A percentile compares a stretch with the other conserved stretches of the same genome.
phyloP scores from a whole-genome alignment of 23 red algal species.

The Gracilariopsis chorda region DNA sequence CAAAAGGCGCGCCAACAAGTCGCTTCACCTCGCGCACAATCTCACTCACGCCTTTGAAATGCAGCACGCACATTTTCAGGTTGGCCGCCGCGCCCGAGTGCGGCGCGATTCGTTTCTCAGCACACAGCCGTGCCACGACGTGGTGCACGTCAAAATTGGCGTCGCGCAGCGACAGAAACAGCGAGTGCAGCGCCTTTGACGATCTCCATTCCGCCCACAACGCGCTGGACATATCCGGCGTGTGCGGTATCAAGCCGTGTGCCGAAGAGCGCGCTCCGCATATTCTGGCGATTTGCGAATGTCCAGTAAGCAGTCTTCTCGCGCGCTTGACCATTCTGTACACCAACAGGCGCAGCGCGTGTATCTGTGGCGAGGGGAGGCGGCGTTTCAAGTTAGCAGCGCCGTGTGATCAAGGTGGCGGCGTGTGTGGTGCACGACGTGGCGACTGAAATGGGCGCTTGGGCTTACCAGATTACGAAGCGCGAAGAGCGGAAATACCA shows the following conservation, averaged over 20 bases:
- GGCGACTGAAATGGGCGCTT: no score
- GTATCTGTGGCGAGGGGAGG: background rate
- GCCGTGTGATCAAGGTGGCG: background rate
- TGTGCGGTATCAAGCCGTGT: background rate
- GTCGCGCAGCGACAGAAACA: background rate
- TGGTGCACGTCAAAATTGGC: conserved; percentile 14
- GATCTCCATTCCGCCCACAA: conserved; percentile 29
- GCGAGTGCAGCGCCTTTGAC: conserved; percentile 1
- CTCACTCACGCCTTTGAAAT: conserved; percentile 30
- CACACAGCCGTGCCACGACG: background rate
- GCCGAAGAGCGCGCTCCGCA: background rate
- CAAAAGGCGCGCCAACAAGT: background rate
- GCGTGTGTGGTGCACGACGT: no score
- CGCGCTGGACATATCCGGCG: conserved; percentile 33
- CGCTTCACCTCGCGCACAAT: background rate
- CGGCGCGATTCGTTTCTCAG: background rate
- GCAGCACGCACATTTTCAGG: background rate
- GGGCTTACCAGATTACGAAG: background rate
- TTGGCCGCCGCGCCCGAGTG: background rate
- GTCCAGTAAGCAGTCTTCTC: conserved; percentile 11
- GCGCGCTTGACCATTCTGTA: conserved; percentile 64
- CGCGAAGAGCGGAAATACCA: background rate
- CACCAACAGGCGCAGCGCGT: conserved; percentile 15
- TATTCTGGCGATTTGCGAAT: conserved; percentile 26
- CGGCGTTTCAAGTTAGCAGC: background rate